Evolutionary conservation across 177 flowering plant genomes (phyloP).

Genomic region (Vitis hybrid): DNA sequence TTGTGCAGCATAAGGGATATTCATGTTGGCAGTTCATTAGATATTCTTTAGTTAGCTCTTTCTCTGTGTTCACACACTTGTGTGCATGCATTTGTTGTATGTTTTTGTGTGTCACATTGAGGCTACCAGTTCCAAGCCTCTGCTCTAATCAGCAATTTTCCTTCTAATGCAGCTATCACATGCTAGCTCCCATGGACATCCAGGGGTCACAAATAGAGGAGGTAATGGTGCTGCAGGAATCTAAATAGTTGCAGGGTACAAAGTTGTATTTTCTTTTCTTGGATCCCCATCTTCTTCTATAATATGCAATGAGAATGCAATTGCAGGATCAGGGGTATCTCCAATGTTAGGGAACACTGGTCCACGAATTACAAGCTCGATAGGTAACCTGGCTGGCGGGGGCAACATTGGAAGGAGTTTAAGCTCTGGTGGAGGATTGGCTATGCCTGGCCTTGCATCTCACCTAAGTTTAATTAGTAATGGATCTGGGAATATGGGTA

Average conservation of each 20-base stretch:
- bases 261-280: constrained; percentile 84
- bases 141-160: neutral
- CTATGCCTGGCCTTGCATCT: constrained; percentile 83
- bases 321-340: constrained; percentile 86
- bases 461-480: constrained; percentile 69
- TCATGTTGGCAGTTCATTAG: too few species aligned
- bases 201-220: constrained; percentile 86
- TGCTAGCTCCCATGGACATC: constrained; percentile 77
- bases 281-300: constrained; percentile 75
- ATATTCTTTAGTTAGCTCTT: neutral
- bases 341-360: constrained; percentile 86
- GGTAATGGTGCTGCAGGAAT: constrained; percentile 78
- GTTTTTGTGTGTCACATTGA: too few species aligned
- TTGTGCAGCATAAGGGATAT: too few species aligned
- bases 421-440: constrained; percentile 79
- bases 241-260: constrained; percentile 66
- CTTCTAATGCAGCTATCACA: constrained; percentile 67
- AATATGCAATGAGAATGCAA: constrained; percentile 63
- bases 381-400: constrained; percentile 89
- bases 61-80: neutral
- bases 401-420: constrained; percentile 75
- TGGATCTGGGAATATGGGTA: constrained; percentile 71
- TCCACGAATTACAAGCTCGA: constrained; percentile 74
- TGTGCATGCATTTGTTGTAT: neutral
- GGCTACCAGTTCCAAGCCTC: too few species aligned